Percentiles rank a stretch among this genome's conserved stretches.
phyloP scores from a whole-genome alignment of 768 basidiomycete species.

The Panellus pusillus region DNA sequence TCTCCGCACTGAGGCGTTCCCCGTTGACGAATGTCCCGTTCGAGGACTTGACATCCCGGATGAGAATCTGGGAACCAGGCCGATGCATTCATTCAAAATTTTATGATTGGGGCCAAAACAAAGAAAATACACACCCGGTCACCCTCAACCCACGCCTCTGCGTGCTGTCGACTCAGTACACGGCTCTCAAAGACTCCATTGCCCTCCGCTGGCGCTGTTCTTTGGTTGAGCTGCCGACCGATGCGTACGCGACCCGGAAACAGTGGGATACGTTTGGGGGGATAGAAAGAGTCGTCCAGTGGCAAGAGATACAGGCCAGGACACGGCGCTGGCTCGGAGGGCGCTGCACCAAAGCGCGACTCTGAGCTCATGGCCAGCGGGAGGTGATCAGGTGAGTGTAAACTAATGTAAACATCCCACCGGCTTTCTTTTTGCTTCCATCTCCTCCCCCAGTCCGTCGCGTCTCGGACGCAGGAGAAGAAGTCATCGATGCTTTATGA shows the following conservation, averaged over 20 bases:
- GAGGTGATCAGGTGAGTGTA: too few relatives aligned
- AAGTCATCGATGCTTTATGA: too few relatives aligned
- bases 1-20: constrained; percentile 60
- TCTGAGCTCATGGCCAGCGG: too few relatives aligned
- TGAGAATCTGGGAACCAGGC: constrained; percentile 36
- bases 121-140: background rate
- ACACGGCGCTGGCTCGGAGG: background rate
- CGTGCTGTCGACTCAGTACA: constrained; percentile 63
- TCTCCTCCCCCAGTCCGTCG: too few relatives aligned
- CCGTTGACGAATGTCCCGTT: constrained; percentile 75
- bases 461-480: too few relatives aligned
- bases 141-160: constrained; percentile 63
- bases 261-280: constrained; percentile 61
- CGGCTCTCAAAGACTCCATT: constrained; percentile 19
- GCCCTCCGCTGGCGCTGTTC: constrained; percentile 49
- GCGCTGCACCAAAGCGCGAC: too few relatives aligned
- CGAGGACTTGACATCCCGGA: constrained; percentile 68
- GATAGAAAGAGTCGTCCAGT: constrained; percentile 59
- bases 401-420: too few relatives aligned
- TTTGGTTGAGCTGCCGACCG: constrained; percentile 65
- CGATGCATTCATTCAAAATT: background rate
- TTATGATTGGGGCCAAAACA: background rate
- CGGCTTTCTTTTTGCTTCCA: too few relatives aligned
- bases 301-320: constrained; percentile 43
- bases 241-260: constrained; percentile 45